These are phyloP conservation scores for Pterula multifida DNA, from an alignment of 1,284 basidiomycete genomes.

Conservation along the genomic window DNA sequence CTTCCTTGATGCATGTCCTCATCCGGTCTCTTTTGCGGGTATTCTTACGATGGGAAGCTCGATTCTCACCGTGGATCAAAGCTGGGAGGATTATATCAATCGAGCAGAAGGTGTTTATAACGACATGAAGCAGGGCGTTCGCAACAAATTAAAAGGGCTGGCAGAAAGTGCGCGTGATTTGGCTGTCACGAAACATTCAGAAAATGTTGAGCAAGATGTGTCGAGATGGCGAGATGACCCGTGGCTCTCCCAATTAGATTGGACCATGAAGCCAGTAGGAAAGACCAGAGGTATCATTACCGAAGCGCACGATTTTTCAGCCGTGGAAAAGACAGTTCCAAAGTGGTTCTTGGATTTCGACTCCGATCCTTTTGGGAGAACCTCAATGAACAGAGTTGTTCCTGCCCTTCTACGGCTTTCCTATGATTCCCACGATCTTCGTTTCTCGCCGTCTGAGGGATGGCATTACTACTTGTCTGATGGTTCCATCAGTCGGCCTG, in stretches of 20 bases:
- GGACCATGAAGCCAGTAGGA: slow-evolving; percentile 82
- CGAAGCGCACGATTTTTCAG: slow-evolving; percentile 13
- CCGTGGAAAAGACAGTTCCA: slow-evolving; percentile 28
- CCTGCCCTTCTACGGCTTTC: slow-evolving; percentile 72
- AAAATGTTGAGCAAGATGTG: slow-evolving; percentile 28
- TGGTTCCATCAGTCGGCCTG: slow-evolving; percentile 23
- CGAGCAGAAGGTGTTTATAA: slow-evolving; percentile 73
- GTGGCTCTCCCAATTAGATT: slow-evolving; percentile 91
- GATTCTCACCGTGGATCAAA: slow-evolving; percentile 83
- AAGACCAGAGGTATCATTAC: slow-evolving; percentile 47
- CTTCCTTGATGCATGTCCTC: slow-evolving; percentile 80
- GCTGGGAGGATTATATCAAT: slow-evolving; percentile 77
- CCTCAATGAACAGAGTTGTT: slow-evolving; percentile 54
- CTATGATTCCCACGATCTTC: slow-evolving; percentile 62
- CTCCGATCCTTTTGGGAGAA: slow-evolving; percentile 33
- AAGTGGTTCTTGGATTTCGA: slow-evolving; percentile 67
- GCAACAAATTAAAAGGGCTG: slow-evolving; percentile 52
- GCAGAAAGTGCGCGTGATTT: slow-evolving; percentile 46
- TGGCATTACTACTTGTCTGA: slow-evolving; percentile 47
- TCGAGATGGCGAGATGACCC: slow-evolving; percentile 61
- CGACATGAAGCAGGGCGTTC: slow-evolving; percentile 67
- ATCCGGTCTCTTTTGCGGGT: slow-evolving; percentile 89
- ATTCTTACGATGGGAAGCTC: slow-evolving; percentile 87
- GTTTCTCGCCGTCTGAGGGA: slow-evolving; percentile 46
- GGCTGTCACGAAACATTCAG: slow-evolving; percentile 5